Base-by-base conservation (phyloP, 208 protist genomes). In the Trypanosoma scelopori region DNA sequence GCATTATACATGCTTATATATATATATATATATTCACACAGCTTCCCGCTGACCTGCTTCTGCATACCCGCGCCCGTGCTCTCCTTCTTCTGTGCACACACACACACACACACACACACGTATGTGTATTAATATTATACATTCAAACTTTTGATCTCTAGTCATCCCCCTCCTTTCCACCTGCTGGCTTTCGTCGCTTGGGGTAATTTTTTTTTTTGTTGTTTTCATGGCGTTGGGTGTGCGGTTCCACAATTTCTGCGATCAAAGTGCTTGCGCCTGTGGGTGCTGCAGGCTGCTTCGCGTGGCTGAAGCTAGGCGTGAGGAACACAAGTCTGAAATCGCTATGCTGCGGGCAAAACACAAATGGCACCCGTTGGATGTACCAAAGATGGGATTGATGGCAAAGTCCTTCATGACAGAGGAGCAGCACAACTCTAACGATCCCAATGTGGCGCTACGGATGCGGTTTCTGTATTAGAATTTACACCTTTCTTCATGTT, bases 331-430 rank as follows among this genome's bases (percentile, higher is more conserved):
- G 22, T n/a, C 39, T 11, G 22, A 53, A 42, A 20, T 23, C 30
- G 18, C 0, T 20, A 3, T 30, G 58, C 43, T 5, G 55, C 48
- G 11, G 43, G 57, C 13, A 3, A 20, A 12, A 15, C 52, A 55
- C 35, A 69, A 64, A 47, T 85, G 74, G 52, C 71, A 76, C 41
- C 60, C 79, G 18, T 56, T 78, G 35, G 79, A 83, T 15, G 69
- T 89, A 13, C 79, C 83, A 3, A 78, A 77, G 25, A 89, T 89
- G 79, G 82, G 82, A 4, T 50, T 45, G 27, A 23, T 45, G 13
- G 75, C 79, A 7, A 43, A 49, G 15, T 48, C 58, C 13, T 85
- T 84, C 68, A 89, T 76, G 74, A 55, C 35, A 13, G 68, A 68
- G 18, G 58, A 67, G 16, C 62, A 59, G 22, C 41, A 60, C 5